phyloP scores from a whole-genome alignment of 2,329 filamentous ascomycete species.

The Botryotinia calthae region DNA sequence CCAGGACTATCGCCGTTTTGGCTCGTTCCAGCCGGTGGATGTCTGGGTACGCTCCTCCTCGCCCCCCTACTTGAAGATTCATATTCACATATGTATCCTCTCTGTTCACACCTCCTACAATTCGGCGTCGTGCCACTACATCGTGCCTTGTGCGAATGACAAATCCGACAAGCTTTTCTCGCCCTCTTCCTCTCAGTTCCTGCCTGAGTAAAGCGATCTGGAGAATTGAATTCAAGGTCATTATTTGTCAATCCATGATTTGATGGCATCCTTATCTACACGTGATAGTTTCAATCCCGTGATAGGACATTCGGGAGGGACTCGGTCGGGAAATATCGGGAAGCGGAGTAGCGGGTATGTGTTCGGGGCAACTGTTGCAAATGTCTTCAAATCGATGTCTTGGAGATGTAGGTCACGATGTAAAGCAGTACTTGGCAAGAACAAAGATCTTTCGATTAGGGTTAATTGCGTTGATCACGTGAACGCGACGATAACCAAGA shows the following conservation, averaged over 20 bases:
- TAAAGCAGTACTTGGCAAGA: background rate
- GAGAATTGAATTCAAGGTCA: conserved; percentile 19
- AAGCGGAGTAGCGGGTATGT: background rate
- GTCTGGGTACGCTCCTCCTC: conserved; percentile 16
- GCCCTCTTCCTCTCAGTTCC: conserved; percentile 15
- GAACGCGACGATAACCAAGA: background rate
- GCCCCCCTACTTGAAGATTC: conserved; percentile 14
- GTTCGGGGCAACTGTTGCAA: conserved; percentile 1
- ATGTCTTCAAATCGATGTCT: conserved; percentile 11
- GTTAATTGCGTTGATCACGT: background rate
- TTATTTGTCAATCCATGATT: conserved; percentile 11
- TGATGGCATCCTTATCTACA: conserved; percentile 16
- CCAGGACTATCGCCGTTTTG: conserved; percentile 15
- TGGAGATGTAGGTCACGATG: conserved; percentile 7
- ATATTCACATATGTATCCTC: conserved; percentile 18
- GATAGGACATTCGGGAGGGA: conserved; percentile 3
- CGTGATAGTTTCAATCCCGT: conserved; percentile 9
- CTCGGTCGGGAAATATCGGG: background rate
- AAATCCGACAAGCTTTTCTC: conserved; percentile 18
- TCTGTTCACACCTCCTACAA: conserved; percentile 20
- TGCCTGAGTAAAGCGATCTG: conserved; percentile 17
- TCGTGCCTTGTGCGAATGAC: conserved; percentile 20
- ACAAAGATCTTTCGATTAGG: background rate
- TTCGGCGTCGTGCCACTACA: conserved; percentile 14
- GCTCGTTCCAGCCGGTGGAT: conserved; percentile 2